A percentile compares a stretch with the other conserved stretches of the same genome.
These are phyloP conservation scores for Neurospora sp. DNA, from an alignment of 495 filamentous ascomycete genomes.

Conservation along the genomic window DNA sequence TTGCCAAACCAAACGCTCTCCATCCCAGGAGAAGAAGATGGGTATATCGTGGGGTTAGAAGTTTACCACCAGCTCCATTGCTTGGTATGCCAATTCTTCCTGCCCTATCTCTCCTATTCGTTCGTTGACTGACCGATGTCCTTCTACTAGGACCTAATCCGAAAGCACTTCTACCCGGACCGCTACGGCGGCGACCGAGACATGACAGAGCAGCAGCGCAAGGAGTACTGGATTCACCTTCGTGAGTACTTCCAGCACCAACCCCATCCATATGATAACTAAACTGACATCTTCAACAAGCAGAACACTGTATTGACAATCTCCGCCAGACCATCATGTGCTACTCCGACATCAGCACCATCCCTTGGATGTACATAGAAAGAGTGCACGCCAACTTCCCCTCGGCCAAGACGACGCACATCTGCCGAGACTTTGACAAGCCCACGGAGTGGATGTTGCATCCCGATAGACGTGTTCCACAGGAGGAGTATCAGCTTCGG, in stretches of 20 bases:
- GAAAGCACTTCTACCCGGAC: constrained; percentile 4
- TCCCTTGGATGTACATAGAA: constrained; percentile 1
- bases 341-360: constrained; percentile 16
- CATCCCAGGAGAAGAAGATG: background rate
- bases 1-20: constrained; percentile 2
- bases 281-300: background rate
- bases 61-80: constrained; percentile 15
- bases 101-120: background rate
- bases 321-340: constrained; percentile 27
- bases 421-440: constrained; percentile 5
- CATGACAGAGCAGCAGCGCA: background rate
- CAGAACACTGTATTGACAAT: constrained; percentile 24
- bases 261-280: too few species aligned
- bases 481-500: constrained; percentile 3
- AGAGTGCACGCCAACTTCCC: background rate
- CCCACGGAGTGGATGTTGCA: constrained; percentile 1
- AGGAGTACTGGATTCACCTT: constrained; percentile 2
- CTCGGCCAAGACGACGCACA: constrained; percentile 3
- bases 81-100: background rate
- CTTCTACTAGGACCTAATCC: constrained; percentile 1
- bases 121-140: background rate
- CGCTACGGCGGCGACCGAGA: background rate
- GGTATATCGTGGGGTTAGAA: constrained; percentile 3
- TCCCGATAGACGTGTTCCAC: background rate
- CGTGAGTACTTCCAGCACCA: background rate